Conservation (phyloP, 441 rosid species). For the Macaranga tanarius region DNA sequence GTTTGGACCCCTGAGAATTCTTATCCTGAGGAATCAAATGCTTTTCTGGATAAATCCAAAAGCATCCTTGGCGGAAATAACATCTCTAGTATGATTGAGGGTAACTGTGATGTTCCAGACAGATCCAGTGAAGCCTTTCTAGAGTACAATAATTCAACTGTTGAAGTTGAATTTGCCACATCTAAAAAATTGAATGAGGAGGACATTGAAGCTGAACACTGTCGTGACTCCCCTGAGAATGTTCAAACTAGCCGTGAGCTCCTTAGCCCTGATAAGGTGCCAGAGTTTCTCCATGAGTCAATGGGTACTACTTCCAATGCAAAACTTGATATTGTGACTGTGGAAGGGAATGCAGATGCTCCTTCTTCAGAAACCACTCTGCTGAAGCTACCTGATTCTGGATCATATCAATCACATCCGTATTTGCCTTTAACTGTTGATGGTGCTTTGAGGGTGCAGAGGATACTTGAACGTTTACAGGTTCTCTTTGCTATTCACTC, state of each 20-base stretch:
- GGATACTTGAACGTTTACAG: conserved; percentile 77
- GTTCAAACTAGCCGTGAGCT: conserved; percentile 34
- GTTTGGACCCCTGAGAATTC: conserved; percentile 72
- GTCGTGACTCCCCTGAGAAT: conserved; percentile 36
- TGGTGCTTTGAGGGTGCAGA: conserved; percentile 78
- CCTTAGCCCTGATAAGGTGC: conserved; percentile 33
- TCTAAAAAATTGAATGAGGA: conserved; percentile 35
- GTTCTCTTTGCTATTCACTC: conserved; percentile 38
- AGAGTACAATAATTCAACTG: conserved; percentile 39
- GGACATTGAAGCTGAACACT: conserved; percentile 43
- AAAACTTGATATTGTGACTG: conserved; percentile 32
- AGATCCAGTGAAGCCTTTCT: conserved; percentile 34
- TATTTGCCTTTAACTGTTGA: conserved; percentile 54
- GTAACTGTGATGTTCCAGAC: conserved; percentile 36
- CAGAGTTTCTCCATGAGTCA: conserved; percentile 40
- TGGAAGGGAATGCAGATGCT: conserved; percentile 34
- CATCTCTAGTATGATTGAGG: conserved; percentile 29
- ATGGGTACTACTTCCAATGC: conserved; percentile 34
- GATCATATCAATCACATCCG: conserved; percentile 41
- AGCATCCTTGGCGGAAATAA: conserved; percentile 32
- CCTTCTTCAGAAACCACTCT: conserved; percentile 39
- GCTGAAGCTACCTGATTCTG: conserved; percentile 37
- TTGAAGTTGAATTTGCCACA: conserved; percentile 40
- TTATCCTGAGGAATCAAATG: conserved; percentile 43
- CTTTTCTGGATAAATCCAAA: conserved; percentile 40